These are phyloP conservation scores for Penicillium griseofulvum DNA, from an alignment of 2,329 filamentous ascomycete genomes.

Conservation along the genomic window DNA sequence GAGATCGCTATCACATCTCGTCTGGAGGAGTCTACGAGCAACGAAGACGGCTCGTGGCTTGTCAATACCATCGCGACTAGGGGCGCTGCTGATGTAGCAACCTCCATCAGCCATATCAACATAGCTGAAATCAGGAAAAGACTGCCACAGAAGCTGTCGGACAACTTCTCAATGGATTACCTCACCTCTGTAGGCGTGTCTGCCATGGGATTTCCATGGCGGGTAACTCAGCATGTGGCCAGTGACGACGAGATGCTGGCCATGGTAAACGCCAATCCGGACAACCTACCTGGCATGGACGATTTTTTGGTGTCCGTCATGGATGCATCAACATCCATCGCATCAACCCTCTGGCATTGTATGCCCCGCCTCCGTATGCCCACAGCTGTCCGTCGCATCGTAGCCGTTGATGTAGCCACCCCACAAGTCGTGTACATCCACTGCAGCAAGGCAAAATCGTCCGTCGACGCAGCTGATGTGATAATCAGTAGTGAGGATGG, in stretches of 20 bases:
- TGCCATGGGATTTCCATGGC: not conserved
- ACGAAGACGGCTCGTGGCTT: not conserved
- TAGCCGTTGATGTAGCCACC: not conserved
- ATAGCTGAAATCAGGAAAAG: not conserved
- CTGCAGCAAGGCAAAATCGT: not conserved
- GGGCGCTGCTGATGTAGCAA: not conserved
- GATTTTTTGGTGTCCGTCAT: not conserved
- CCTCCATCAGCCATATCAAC: not conserved
- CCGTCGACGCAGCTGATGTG: not conserved
- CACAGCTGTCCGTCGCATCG: not conserved
- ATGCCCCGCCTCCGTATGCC: not conserved
- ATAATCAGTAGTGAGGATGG: not conserved
- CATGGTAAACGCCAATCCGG: not conserved
- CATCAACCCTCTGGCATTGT: not conserved
- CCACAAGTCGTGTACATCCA: not conserved
- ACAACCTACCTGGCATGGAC: not conserved
- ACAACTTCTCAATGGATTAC: not conserved
- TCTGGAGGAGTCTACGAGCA: not conserved
- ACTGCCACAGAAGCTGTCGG: not conserved
- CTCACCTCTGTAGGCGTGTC: not conserved
- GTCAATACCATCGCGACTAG: not conserved
- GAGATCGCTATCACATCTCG: not conserved
- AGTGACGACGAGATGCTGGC: not conserved
- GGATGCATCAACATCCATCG: not conserved
- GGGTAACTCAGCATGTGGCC: not conserved